Evolutionary conservation across 2,329 filamentous ascomycete species (phyloP), one percentile per base, ranked within the genome.

Genomic region (Emydomyces testavorans): DNA sequence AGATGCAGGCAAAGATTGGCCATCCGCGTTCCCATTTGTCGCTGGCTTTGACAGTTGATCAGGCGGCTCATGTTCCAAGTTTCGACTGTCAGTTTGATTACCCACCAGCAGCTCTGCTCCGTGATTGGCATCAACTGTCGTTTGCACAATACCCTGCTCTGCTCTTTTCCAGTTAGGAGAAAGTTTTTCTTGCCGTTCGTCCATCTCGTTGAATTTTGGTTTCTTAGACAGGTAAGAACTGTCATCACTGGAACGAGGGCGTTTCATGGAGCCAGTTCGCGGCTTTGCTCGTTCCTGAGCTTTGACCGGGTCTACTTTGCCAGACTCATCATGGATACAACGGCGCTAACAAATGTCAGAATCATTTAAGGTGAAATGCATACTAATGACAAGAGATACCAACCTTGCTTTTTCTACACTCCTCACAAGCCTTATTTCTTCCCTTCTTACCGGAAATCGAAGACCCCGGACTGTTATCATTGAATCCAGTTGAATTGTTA

Each of bases 371-470:
- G 32, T 41, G 46, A 24, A 46, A 45, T 40, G 31, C 18, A 35
- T 35, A 43, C 18, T 29, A 48, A 15, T 26, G 10, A 32, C 21
- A 35, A 20, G 5, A 8, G 43, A 28, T 34, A 63, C 73, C 62
- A 60, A 80, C 78, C 71, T 82, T 82, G 70, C 77, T 80, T 60
- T 79, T 81, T 38, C 79, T 74, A 62, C 79, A 82, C 56, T 81
- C 78, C 50, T 78, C 72, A 59, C 79, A 82, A 36, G 79, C 79
- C 61, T 80, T 81, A 57, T 72, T 79, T 56, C 78, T 64, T 50
- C 76, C 72, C 59, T 78, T 76, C 63, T 77, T 73, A 38, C 68
- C 70, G 50, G 74, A 62, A 46, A 54, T 60, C 3, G 51, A 39
- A 21, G 64, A 64, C 34, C 65, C 61, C 7, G 61, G 61, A 34